These are phyloP conservation scores for Earliella scabrosa DNA, from an alignment of 1,284 basidiomycete species.

Conservation along the genomic window DNA sequence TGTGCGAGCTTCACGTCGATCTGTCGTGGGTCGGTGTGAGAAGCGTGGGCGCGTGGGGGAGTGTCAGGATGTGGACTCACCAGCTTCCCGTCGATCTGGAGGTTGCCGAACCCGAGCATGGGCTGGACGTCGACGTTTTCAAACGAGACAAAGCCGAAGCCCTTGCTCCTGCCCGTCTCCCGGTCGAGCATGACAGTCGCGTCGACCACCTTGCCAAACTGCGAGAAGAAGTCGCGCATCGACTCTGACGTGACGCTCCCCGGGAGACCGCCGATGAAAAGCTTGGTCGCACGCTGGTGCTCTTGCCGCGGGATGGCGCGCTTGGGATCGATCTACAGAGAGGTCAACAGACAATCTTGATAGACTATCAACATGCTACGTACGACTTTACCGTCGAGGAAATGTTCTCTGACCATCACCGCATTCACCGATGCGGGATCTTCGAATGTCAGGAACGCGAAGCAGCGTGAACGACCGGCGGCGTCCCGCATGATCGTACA, in stretches of 20 bases:
- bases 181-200: slow-evolving; percentile 99
- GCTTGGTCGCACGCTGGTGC: slow-evolving; percentile 88
- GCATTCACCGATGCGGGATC: slow-evolving; percentile 80
- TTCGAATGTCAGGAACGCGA: slow-evolving; percentile 94
- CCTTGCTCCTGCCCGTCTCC: slow-evolving; percentile 94
- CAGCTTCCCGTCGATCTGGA: slow-evolving; percentile 92
- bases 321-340: slow-evolving; percentile 93
- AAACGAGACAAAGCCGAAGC: slow-evolving; percentile 98
- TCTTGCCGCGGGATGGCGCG: slow-evolving; percentile 96
- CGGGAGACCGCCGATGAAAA: slow-evolving; percentile 96
- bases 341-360: slow-evolving; percentile 6
- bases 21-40: slow-evolving; percentile 42
- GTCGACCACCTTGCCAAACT: slow-evolving; percentile 93
- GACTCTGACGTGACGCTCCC: slow-evolving; percentile 91
- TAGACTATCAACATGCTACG: slow-evolving; percentile 67
- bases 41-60: neutral
- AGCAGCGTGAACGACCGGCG: slow-evolving; percentile 88
- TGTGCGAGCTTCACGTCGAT: slow-evolving; percentile 96
- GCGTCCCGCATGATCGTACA: slow-evolving; percentile 96
- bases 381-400: slow-evolving; percentile 91
- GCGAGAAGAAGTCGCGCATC: slow-evolving; percentile 91
- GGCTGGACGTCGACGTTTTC: slow-evolving; percentile 87
- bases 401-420: slow-evolving; percentile 85
- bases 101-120: slow-evolving; percentile 83
- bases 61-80: slow-evolving; percentile 47